Evolutionary conservation across 2,329 filamentous ascomycete genomes (phyloP).

Genomic region (Colletotrichum navitas): DNA sequence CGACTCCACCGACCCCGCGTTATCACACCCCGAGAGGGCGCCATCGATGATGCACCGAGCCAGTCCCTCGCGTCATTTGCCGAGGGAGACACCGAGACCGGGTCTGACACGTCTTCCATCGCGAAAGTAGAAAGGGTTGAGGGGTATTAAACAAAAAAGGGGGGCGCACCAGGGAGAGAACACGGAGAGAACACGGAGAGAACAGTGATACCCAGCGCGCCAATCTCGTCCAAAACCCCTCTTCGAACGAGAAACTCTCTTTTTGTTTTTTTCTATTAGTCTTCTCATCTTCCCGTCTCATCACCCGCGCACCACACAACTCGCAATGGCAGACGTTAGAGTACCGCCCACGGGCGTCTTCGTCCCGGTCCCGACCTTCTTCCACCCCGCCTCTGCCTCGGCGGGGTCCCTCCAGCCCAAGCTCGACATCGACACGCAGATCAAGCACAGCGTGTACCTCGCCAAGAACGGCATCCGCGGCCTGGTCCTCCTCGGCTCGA

Average conservation of each 20-base stretch:
- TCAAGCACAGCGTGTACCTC: conserved; percentile 69
- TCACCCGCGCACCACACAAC: neutral
- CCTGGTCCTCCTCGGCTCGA: conserved; percentile 72
- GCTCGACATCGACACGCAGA: conserved; percentile 70
- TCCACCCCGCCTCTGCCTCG: conserved; percentile 55
- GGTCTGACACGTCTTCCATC: conserved; percentile 30
- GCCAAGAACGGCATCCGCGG: conserved; percentile 70
- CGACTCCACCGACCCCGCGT: conserved; percentile 33
- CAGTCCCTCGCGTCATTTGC: conserved; percentile 26
- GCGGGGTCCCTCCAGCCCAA: conserved; percentile 60
- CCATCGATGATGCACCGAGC: conserved; percentile 32
- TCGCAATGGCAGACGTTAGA: conserved; percentile 35
- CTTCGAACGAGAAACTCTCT: neutral
- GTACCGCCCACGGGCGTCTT: conserved; percentile 63
- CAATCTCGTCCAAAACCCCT: neutral
- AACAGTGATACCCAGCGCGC: conserved; percentile 24
- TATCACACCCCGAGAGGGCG: conserved; percentile 39
- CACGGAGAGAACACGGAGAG: neutral
- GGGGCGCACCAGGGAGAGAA: neutral
- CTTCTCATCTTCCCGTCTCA: neutral
- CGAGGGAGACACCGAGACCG: conserved; percentile 37
- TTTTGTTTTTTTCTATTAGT: neutral
- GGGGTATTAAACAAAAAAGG: conserved; percentile 21
- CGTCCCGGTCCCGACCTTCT: conserved; percentile 74
- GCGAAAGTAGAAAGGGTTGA: conserved; percentile 19